These are phyloP conservation scores for Trapa incisa DNA, from an alignment of 345 rosid genomes.

Conservation along the genomic window DNA sequence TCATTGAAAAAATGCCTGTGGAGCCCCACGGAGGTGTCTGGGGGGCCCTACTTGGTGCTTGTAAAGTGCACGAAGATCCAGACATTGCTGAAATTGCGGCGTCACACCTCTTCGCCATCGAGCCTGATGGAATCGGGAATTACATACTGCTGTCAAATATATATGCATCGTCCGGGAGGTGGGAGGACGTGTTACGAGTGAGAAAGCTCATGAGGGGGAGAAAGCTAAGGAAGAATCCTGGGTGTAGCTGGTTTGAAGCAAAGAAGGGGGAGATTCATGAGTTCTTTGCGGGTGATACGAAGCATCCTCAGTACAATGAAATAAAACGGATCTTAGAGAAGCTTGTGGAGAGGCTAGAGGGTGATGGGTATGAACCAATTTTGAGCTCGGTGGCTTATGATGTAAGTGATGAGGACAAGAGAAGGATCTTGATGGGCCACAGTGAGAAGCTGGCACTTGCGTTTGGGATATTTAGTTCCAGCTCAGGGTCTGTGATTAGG, in stretches of 20 bases:
- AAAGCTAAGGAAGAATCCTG: conserved; percentile 66
- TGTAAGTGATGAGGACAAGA: conserved; percentile 41
- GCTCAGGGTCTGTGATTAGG: conserved; percentile 27
- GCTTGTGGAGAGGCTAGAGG: conserved; percentile 30
- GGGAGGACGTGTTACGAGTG: conserved; percentile 36
- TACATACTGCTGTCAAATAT: conserved; percentile 51
- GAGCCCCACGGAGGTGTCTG: conserved; percentile 58
- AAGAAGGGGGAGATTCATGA: conserved; percentile 44
- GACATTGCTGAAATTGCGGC: conserved; percentile 63
- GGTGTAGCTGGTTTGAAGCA: conserved; percentile 59
- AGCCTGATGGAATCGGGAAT: conserved; percentile 58
- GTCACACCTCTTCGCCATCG: conserved; percentile 47
- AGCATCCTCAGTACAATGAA: conserved; percentile 39
- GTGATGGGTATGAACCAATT: conserved; percentile 41
- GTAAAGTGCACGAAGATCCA: conserved; percentile 44
- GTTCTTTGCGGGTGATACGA: conserved; percentile 52
- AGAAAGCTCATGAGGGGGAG: conserved; percentile 40
- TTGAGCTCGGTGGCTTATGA: conserved; percentile 40
- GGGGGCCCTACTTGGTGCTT: conserved; percentile 92
- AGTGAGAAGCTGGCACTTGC: conserved; percentile 72
- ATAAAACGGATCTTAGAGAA: conserved; percentile 38
- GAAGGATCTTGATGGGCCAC: conserved; percentile 34
- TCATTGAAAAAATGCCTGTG: conserved; percentile 42
- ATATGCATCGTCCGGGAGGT: conserved; percentile 48
- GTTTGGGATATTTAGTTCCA: conserved; percentile 39